These are phyloP conservation scores for Yamadazyma philogaea DNA, from an alignment of 805 yeast genomes.

Conservation along the genomic window DNA sequence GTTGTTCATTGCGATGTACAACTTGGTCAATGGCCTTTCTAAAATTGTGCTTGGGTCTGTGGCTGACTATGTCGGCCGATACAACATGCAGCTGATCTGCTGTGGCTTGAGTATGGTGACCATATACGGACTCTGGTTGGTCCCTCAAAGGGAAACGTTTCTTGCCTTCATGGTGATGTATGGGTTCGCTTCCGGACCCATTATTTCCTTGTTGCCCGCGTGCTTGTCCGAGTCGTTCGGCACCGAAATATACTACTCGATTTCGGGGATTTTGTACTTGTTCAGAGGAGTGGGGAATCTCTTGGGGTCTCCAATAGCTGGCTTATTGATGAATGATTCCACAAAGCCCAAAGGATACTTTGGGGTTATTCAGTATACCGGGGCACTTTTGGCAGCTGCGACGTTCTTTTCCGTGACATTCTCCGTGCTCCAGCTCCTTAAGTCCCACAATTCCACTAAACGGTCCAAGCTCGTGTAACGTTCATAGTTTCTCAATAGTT, in stretches of 20 bases:
- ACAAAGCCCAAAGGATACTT: slow-evolving; percentile 1
- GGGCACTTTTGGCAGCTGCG: not conserved
- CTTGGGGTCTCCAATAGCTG: not conserved
- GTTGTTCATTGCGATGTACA: not conserved
- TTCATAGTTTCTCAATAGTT: too few species aligned
- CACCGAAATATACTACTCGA: not conserved
- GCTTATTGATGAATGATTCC: not conserved
- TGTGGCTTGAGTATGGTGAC: not conserved
- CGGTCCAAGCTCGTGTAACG: not conserved
- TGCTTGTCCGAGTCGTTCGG: not conserved
- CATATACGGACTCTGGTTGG: not conserved
- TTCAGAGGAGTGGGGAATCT: not conserved
- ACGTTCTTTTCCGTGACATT: not conserved
- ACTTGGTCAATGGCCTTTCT: not conserved
- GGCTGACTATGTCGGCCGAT: not conserved
- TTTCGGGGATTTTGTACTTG: not conserved
- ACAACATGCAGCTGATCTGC: not conserved
- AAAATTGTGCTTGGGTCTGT: not conserved
- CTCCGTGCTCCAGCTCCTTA: not conserved
- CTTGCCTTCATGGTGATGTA: not conserved
- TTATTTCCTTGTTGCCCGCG: not conserved
- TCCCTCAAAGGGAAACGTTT: not conserved
- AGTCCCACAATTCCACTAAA: not conserved
- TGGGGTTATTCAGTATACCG: not conserved
- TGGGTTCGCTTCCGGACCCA: not conserved